Evolutionary conservation across 495 filamentous ascomycete species (phyloP), one percentile per base, ranked within the genome.

Genomic region (Podospora tetraspora): DNA sequence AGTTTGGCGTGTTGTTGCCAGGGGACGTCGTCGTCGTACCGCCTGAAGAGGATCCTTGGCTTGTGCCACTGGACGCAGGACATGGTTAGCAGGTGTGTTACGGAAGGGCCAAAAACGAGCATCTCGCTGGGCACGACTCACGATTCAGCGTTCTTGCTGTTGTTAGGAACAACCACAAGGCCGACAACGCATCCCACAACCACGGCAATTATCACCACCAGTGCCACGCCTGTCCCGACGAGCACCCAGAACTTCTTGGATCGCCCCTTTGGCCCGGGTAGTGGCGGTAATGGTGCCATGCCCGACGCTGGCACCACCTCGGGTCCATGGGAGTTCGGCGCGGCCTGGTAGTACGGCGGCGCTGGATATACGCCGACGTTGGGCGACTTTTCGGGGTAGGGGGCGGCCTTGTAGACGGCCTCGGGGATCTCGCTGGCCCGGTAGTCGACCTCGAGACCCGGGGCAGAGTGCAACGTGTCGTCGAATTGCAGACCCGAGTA

Each of bases 401-500:
- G 7, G 5, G 34, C 24, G 57, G 32, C 12, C 30, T 34, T 29
- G 58, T 12, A 22, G 63, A 25, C 21, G 34, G 16, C 22, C 23
- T 37, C n/a, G 32, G 62, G 32, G 34, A 16, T 24, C 62, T 64
- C 23, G 62, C 52, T 13, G 62, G 22, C 30, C n/a, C 21, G 30
- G 21, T 52, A 30, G 25, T 23, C 25, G 9, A 23, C 64, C 25
- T 59, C 56, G 56, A 32, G 56, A 10, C 43, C 57, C 24, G 59
- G 23, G 23, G 23, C 27, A 9, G 23, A 24, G 24, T 19, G 23
- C 23, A 6, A 3, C 5, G 24, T 29, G 57, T 61, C 22, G n/a
- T 29, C 30, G 22, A 61, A 29, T n/a, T 66, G 65, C 30, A 66
- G 32, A 1, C 65, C 65, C 21, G 65, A 66, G 22, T 66, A 66